These are phyloP conservation scores for Moricandia moricandioides DNA, from an alignment of 345 rosid genomes.

Conservation along the genomic window DNA sequence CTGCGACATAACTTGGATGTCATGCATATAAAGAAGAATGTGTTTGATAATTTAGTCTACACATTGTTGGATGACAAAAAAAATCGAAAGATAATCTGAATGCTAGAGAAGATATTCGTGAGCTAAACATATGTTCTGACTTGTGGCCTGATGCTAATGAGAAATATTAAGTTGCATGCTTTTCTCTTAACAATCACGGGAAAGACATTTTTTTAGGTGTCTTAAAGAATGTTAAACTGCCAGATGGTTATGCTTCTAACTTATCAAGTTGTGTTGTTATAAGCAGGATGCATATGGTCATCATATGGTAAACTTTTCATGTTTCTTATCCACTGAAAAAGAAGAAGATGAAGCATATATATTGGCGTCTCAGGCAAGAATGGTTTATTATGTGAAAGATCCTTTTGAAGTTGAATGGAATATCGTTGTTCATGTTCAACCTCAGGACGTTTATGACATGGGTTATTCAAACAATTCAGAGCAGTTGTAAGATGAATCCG, in stretches of 20 bases:
- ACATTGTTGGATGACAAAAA: not conserved
- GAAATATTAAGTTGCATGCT: not conserved
- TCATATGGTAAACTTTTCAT: constrained; percentile 6
- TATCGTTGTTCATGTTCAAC: not conserved
- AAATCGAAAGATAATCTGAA: not conserved
- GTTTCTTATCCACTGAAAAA: not conserved
- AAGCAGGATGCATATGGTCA: not conserved
- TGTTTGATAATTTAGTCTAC: not conserved
- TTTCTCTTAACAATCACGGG: not conserved
- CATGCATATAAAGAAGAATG: constrained; percentile 7
- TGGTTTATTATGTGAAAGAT: constrained; percentile 1
- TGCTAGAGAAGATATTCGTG: not conserved
- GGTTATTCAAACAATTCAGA: not conserved
- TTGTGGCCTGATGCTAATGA: not conserved
- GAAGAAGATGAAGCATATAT: not conserved
- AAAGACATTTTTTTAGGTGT: not conserved
- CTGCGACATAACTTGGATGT: not conserved
- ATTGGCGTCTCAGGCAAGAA: not conserved
- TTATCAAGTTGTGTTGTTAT: not conserved
- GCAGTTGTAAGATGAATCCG: not conserved
- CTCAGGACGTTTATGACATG: not conserved
- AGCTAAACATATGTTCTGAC: not conserved
- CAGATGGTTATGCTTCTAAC: not conserved
- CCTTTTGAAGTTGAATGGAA: not conserved
- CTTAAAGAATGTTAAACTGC: not conserved